Conservation (phyloP, 148 eudicot genomes). For the Rhododendron vialii region DNA sequence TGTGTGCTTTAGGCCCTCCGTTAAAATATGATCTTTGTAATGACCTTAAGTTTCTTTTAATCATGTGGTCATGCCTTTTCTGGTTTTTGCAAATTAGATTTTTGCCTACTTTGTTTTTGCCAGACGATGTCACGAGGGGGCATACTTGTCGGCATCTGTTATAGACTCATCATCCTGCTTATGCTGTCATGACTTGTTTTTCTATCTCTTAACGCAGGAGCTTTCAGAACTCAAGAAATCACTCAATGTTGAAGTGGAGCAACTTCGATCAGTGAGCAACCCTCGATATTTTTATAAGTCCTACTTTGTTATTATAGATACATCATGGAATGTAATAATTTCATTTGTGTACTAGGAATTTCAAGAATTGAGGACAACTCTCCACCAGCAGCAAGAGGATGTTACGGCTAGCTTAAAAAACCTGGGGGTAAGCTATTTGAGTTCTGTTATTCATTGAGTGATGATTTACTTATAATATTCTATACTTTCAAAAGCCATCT, state of each 20-base stretch:
- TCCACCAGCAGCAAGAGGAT: slow-evolving; percentile 94
- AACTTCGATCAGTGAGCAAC: slow-evolving; percentile 70
- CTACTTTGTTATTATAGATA: background rate
- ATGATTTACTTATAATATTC: background rate
- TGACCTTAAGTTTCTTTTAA: background rate
- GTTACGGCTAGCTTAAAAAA: slow-evolving; percentile 67
- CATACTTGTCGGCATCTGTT: background rate
- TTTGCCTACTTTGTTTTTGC: background rate
- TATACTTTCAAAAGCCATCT: background rate
- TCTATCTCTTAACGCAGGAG: slow-evolving; percentile 41
- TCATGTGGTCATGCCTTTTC: background rate
- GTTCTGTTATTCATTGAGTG: background rate
- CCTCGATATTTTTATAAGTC: background rate
- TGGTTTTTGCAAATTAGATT: background rate
- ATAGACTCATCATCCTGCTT: too few species aligned
- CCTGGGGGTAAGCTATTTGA: slow-evolving; percentile 56
- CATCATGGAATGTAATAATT: background rate
- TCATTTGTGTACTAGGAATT: slow-evolving; percentile 50
- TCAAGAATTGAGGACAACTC: slow-evolving; percentile 75
- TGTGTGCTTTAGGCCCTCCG: background rate
- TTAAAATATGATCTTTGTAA: background rate
- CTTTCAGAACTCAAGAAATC: slow-evolving; percentile 79
- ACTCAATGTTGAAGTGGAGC: slow-evolving; percentile 79
- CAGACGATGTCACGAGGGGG: background rate
- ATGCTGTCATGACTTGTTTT: background rate